Conservation (phyloP, 371 early-diverging fungal species). For the Mortierella sp. region DNA sequence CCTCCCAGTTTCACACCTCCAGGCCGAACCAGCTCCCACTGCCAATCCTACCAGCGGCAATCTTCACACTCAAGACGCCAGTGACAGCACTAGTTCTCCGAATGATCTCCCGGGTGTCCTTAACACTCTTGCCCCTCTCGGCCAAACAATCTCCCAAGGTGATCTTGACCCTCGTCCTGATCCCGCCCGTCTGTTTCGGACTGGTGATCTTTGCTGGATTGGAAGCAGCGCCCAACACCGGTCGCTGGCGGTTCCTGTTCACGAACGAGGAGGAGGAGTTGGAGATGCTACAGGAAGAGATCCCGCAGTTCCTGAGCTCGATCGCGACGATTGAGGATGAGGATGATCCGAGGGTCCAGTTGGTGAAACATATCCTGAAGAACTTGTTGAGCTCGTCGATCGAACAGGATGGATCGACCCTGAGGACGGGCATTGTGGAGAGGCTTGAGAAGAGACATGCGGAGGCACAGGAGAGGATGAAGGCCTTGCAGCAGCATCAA, state of each 20-base stretch:
- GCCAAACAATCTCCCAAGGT: conserved; percentile 43
- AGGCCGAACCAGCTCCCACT: conserved; percentile 25
- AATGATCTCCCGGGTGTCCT: conserved; percentile 42
- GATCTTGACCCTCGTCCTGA: conserved; percentile 40
- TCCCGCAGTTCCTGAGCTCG: conserved; percentile 29
- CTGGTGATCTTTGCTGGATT: conserved; percentile 52
- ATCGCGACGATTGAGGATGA: conserved; percentile 32
- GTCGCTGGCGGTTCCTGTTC: conserved; percentile 67
- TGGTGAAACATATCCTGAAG: conserved; percentile 45
- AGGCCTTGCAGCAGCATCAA: conserved; percentile 16
- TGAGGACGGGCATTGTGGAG: conserved; percentile 43
- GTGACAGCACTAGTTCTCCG: conserved; percentile 44
- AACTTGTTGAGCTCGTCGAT: conserved; percentile 44
- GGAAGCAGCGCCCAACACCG: conserved; percentile 69
- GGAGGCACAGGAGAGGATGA: conserved; percentile 32
- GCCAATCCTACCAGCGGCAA: conserved; percentile 37
- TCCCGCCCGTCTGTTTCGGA: conserved; percentile 51
- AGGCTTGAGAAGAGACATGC: conserved; percentile 33
- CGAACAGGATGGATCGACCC: conserved; percentile 48
- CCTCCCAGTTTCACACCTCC: conserved; percentile 34
- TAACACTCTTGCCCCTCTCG: conserved; percentile 48
- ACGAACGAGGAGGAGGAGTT: conserved; percentile 68
- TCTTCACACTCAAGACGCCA: conserved; percentile 51
- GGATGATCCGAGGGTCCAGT: conserved; percentile 28
- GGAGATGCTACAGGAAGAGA: conserved; percentile 54